These are phyloP conservation scores for Metschnikowia picachoensis DNA, from an alignment of 805 yeast species.

Conservation along the genomic window DNA sequence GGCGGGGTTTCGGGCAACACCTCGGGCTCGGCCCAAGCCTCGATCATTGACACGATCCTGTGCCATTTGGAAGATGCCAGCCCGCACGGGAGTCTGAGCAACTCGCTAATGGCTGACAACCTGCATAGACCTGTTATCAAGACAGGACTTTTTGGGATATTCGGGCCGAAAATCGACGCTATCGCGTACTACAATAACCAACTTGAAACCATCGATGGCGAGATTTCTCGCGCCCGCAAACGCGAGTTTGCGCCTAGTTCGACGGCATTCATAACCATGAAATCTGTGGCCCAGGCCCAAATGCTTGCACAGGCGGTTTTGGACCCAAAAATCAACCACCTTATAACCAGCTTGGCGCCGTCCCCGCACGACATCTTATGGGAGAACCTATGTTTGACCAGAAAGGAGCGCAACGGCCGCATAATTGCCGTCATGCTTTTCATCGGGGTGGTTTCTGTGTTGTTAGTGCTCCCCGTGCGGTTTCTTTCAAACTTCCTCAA, in stretches of 20 bases:
- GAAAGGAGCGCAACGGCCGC: slow-evolving; percentile 65
- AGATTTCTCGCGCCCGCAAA: slow-evolving; percentile 60
- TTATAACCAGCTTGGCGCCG: slow-evolving; percentile 84
- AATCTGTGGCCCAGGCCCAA: slow-evolving; percentile 91
- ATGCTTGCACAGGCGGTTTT: slow-evolving; percentile 94
- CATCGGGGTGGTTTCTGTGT: slow-evolving; percentile 65
- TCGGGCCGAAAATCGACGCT: slow-evolving; percentile 75
- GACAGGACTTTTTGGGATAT: slow-evolving; percentile 56
- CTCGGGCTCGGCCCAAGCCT: slow-evolving; percentile 1
- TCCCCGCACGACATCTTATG: slow-evolving; percentile 95
- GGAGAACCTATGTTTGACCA: slow-evolving; percentile 81
- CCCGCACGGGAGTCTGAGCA: slow-evolving; percentile 4
- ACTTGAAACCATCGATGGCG: slow-evolving; percentile 64
- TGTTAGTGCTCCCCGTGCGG: slow-evolving; percentile 78
- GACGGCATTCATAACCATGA: slow-evolving; percentile 93
- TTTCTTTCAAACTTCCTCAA: slow-evolving; percentile 81
- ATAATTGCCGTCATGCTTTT: slow-evolving; percentile 60
- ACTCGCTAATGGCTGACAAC: slow-evolving; percentile 1
- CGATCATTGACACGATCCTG: slow-evolving; percentile 27
- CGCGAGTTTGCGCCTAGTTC: slow-evolving; percentile 79
- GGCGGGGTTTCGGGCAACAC: neutral
- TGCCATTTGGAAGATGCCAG: slow-evolving; percentile 19
- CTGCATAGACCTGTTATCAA: slow-evolving; percentile 54
- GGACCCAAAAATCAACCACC: slow-evolving; percentile 81
- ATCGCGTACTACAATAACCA: slow-evolving; percentile 71